Base-by-base conservation (phyloP, 1,139 yeast genomes). In the Candida sanyaensis region DNA sequence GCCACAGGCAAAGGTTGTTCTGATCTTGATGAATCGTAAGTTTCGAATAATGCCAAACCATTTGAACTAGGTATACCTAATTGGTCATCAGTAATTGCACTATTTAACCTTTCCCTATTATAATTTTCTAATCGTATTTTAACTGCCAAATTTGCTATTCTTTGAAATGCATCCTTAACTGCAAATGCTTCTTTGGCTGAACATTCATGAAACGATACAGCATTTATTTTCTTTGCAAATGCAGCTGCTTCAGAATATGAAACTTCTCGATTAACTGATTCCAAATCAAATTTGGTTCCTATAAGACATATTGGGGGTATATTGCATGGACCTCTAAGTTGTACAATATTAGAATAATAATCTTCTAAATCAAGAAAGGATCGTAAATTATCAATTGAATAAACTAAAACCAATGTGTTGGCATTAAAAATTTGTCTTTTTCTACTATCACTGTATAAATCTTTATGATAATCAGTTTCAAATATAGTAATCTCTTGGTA, bases 261-360 rank as follows among this genome's bases (percentile, higher is more conserved):
- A 1, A 71, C 71, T 4, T 43, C 44, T 42, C 63, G 68, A 37
- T 73, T 55, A 23, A 56, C 57, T 1, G 48, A 48, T 17, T 57
- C 64, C 27, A 57, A 47, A 45, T 74, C 78, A 17, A 60, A 46
- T 47, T 68, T 69, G n/a, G 72, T 56, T 0, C 70, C 77, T 10
- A 66, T 69, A 12, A 73, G 51, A 2, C 63, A 62, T 5, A 68
- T 52, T 0, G 74, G 73, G 4, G 74, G 73, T 37, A 62, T 54
- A 2, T 51, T 53, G 1, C 51, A 55, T 4, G 26, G 17, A 9
- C 42, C 33, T 32, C 66, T 47, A 12, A 65, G 42, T n/a, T 55
- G 52, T 27, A 40, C 34, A 2, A 69, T 48, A 12, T 64, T 51
- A 4, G 66, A 63, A 37, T 55, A 58, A 26, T 60, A 45, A 27